Evolutionary conservation across 2,329 filamentous ascomycete species (phyloP).

Genomic region (Capronia americana): DNA sequence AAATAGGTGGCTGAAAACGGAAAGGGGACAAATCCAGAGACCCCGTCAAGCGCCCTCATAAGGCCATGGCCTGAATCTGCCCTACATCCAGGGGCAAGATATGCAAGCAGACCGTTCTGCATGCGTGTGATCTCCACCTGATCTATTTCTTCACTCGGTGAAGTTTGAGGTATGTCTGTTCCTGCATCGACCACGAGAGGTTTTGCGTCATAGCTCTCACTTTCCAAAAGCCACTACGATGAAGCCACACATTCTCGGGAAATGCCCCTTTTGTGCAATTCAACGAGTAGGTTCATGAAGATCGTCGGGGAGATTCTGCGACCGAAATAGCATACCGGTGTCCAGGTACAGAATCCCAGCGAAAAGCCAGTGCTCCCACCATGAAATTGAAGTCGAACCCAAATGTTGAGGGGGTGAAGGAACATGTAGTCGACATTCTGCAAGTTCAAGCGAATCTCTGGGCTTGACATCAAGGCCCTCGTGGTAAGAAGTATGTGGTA

Average conservation of each 20-base stretch:
- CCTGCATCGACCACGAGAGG: not conserved
- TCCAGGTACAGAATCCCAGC: not conserved
- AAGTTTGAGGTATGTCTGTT: not conserved
- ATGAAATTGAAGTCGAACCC: not conserved
- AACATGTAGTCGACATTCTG: not conserved
- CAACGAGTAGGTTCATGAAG: not conserved
- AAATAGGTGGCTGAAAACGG: not conserved
- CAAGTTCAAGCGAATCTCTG: not conserved
- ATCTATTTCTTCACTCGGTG: not conserved
- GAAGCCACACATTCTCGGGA: not conserved
- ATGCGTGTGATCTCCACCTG: slow-evolving; percentile 1
- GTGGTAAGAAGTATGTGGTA: not conserved
- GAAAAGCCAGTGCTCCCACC: not conserved
- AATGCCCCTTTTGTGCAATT: not conserved
- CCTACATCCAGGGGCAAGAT: slow-evolving; percentile 9
- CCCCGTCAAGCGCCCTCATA: slow-evolving; percentile 12
- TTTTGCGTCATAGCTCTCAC: not conserved
- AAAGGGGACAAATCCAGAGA: slow-evolving; percentile 21
- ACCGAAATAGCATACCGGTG: not conserved
- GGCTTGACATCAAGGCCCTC: not conserved
- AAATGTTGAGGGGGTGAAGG: not conserved
- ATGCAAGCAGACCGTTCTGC: not conserved
- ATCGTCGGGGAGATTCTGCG: not conserved
- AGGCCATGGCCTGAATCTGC: slow-evolving; percentile 13
- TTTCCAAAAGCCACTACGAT: not conserved